Evolutionary conservation across 1,284 basidiomycete species (phyloP), one percentile per base, ranked within the genome.

Genomic region (Cystobasidiaceae sp.): DNA sequence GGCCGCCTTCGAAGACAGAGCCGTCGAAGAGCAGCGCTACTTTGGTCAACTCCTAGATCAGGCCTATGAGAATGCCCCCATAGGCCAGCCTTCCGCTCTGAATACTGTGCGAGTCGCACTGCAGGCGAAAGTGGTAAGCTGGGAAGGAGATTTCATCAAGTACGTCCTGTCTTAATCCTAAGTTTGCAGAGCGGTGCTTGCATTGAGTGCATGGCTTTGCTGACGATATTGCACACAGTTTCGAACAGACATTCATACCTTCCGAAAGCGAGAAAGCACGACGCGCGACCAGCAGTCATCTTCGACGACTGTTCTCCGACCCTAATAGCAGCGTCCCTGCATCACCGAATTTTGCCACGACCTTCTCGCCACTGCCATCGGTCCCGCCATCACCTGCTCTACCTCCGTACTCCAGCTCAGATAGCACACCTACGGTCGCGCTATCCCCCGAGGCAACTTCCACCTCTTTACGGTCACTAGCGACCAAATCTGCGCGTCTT

Each of bases 61-160:
- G 60, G 83, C 89, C 9, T 96, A 97, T 78, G 84, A 83, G 71
- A 85, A 90, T 67, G 87, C 90, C 0, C 76, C 83, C 87, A 50
- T 89, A 85, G 17, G 90, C 96, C 74, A 93, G 92, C 0, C 82
- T 97, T 41, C 88, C 87, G 49, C 41, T 25, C 81, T 97, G 65
- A 97, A 94, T 71, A 84, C 86, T 66, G 90, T 94, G 6, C 85
- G 93, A 50, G 85, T 89, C 3, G 86, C 86, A 64, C 82, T 93
- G 45, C 93, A 97, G 78, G 91, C 96, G 74, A 89, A 88, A 76
- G 92, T 96, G 56, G 91, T 97, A n/a, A 89, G 89, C 44, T 97
- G 93, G 90, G 93, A 96, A 74, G 83, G 84, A 65, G 88, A 91
- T 73, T 90, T 93, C 73, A 86, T 75, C 43, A 73, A 81, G 68